Evolutionary conservation across 2,329 filamentous ascomycete genomes (phyloP).

Genomic region (Xylariaceae sp.): DNA sequence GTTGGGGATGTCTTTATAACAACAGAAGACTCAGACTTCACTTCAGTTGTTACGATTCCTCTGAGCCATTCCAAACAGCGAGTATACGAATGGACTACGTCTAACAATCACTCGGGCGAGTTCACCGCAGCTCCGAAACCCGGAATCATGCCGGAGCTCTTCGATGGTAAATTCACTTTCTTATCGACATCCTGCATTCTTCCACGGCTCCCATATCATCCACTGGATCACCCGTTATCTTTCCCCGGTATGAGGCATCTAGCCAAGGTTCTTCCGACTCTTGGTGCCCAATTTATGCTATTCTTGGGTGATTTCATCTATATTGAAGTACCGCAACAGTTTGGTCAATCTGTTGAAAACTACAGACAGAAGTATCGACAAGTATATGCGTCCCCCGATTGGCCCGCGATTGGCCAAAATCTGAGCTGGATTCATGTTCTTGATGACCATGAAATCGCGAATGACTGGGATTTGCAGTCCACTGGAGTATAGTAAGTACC

Average conservation of each 20-base stretch:
- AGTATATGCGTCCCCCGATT: conserved; percentile 93
- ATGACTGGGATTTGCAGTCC: conserved; percentile 83
- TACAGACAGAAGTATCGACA: conserved; percentile 91
- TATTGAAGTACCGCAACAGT: conserved; percentile 77
- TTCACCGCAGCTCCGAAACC: conserved; percentile 72
- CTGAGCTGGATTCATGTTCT: conserved; percentile 97
- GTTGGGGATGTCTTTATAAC: conserved; percentile 62
- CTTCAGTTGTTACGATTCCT: conserved; percentile 61
- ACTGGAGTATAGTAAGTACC: conserved; percentile 62
- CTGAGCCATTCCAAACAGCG: conserved; percentile 62
- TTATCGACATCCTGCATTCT: conserved; percentile 91
- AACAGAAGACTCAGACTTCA: conserved; percentile 76
- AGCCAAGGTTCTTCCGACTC: conserved; percentile 62
- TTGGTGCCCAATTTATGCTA: conserved; percentile 75
- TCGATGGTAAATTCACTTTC: conserved; percentile 75
- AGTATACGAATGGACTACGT: conserved; percentile 76
- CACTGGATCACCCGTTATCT: conserved; percentile 73
- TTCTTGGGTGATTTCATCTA: conserved; percentile 87
- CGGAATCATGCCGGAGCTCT: conserved; percentile 55
- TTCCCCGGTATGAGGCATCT: conserved; percentile 77
- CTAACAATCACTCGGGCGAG: conserved; percentile 78
- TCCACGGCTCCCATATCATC: conserved; percentile 82
- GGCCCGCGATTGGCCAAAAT: conserved; percentile 67
- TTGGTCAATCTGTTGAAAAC: conserved; percentile 65
- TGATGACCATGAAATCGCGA: conserved; percentile 93